phyloP scores from a whole-genome alignment of 441 rosid species.

The Rhodomyrtus psidioides region DNA sequence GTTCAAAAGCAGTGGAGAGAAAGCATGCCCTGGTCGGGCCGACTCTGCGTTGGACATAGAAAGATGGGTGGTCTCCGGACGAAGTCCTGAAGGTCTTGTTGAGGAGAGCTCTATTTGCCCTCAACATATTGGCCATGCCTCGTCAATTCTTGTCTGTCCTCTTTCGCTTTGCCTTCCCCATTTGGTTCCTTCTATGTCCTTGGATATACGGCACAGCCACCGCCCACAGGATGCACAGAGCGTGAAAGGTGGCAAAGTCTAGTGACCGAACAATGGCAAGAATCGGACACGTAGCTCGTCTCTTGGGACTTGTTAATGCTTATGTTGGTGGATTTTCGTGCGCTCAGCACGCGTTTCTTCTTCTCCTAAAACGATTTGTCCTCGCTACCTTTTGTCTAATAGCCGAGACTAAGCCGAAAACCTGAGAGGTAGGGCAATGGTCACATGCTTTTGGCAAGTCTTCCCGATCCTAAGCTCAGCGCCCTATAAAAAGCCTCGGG shows the following conservation, averaged over 20 bases:
- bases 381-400: background rate
- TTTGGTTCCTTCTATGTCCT: background rate
- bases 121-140: background rate
- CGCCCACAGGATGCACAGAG: background rate
- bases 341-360: background rate
- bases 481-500: background rate
- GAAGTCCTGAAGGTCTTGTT: slow-evolving; percentile 9
- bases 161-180: background rate
- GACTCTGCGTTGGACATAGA: background rate
- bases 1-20: slow-evolving; percentile 15
- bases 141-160: background rate
- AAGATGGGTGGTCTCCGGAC: background rate
- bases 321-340: background rate
- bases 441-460: background rate
- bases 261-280: background rate
- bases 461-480: background rate
- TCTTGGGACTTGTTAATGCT: background rate
- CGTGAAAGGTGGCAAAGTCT: background rate
- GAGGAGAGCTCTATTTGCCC: slow-evolving; percentile 9
- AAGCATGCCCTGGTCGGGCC: background rate
- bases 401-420: background rate
- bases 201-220: background rate
- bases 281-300: background rate
- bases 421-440: background rate
- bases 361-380: background rate